Evolutionary conservation across 2,329 filamentous ascomycete genomes (phyloP), one percentile per base, ranked within the genome.

Genomic region (Helminthosporium solani): DNA sequence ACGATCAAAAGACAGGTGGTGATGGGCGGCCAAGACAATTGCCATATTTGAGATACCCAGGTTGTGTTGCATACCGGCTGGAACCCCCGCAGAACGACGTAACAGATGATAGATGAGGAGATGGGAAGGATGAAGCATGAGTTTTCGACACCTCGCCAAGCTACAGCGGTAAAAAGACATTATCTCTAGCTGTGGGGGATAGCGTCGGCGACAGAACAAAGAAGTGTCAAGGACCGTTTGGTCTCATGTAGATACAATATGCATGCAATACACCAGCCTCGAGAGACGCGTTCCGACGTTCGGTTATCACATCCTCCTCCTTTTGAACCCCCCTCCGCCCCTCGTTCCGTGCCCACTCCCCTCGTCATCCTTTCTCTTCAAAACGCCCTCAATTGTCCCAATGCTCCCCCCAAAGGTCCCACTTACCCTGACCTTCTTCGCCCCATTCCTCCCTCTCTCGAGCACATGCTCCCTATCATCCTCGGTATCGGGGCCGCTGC

Each of bases 351-450:
- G 37, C 8, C 39, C 44, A n/a, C 20, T 19, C n/a, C 15, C 36
- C 3, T 42, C 46, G 15, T 51, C 39, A 23, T 58, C 55, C 35
- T 56, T 55, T 37, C 60, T 58, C 21, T 64, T 63, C 12, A 56
- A 42, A 15, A 38, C 30, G 19, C 18, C 15, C 11, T 35, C 44
- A 28, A 47, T 33, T n/a, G 52, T 50, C 19, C 20, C 12, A 2
- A 38, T 15, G 20, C 19, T 25, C 9, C 35, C 35, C 33, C 62
- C 61, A 47, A 67, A 63, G 1, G 34, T 39, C 14, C 62, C 61
- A 39, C 57, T 63, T 11, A 49, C 53, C 44, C 57, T 61, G 33
- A 63, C 15, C 19, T 57, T 58, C 49, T 67, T 67, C 3, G 52
- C 53, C 4, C 60, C 54, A n/a, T 47, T 57, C 37, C 53, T 56